A percentile compares a stretch with the other conserved stretches of the same genome.
Conservation (phyloP, 192 early-diverging fungal genomes). For the Cetraspora pellucida region DNA sequence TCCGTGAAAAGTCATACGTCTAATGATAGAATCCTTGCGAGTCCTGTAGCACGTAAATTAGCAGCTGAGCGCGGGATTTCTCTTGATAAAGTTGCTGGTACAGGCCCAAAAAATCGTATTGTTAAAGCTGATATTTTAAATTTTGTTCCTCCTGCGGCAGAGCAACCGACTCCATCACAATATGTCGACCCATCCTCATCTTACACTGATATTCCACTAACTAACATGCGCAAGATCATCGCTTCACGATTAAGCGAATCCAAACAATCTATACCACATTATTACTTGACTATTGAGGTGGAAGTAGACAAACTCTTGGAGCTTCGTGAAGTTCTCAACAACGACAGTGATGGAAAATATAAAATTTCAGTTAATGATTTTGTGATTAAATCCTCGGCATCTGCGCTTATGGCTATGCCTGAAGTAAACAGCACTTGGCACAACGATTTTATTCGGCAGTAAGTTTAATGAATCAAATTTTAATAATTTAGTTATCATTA, state of each 20-base stretch:
- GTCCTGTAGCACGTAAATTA: constrained; percentile 82
- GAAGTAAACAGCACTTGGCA: constrained; percentile 90
- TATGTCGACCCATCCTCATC: constrained; percentile 48
- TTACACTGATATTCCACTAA: constrained; percentile 73
- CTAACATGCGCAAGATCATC: constrained; percentile 83
- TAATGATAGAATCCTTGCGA: constrained; percentile 76
- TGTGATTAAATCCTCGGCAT: constrained; percentile 91
- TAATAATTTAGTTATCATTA: constrained; percentile 7
- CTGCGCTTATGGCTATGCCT: constrained; percentile 88
- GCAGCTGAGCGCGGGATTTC: constrained; percentile 83
- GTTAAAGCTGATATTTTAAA: constrained; percentile 88
- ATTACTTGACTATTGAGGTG: constrained; percentile 83
- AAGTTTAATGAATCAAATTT: constrained; percentile 34
- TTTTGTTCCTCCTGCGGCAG: constrained; percentile 51
- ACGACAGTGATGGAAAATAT: constrained; percentile 79
- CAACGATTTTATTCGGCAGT: constrained; percentile 88
- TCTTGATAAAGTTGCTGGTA: constrained; percentile 76
- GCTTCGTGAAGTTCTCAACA: constrained; percentile 90
- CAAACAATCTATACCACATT: constrained; percentile 76
- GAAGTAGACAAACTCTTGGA: constrained; percentile 86
- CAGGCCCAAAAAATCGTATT: constrained; percentile 90
- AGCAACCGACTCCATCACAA: constrained; percentile 41
- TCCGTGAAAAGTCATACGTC: constrained; percentile 31
- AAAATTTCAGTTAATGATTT: constrained; percentile 99
- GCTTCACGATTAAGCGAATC: constrained; percentile 76